phyloP scores from a whole-genome alignment of 345 rosid genomes.

The Hypericum androsaemum region DNA sequence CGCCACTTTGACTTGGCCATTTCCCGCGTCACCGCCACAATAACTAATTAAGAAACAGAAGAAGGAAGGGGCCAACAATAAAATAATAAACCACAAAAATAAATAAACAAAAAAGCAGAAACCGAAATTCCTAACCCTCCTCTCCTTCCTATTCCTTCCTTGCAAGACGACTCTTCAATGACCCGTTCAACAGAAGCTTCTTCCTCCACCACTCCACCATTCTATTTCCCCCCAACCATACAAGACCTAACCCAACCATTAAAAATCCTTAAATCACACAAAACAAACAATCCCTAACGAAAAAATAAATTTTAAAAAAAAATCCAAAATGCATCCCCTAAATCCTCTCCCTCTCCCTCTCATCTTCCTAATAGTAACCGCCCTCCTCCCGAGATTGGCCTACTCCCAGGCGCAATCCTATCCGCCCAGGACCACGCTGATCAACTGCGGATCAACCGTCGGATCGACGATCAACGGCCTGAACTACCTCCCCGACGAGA shows the following conservation, averaged over 20 bases:
- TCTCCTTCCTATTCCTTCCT: slow-evolving; percentile 37
- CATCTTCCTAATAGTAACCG: slow-evolving; percentile 8
- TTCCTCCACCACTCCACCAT: not conserved
- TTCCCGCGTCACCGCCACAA: slow-evolving; percentile 41
- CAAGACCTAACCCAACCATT: not conserved
- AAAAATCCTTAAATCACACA: too few species aligned
- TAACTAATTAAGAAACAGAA: not conserved
- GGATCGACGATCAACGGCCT: slow-evolving; percentile 33
- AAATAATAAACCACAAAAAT: too few species aligned
- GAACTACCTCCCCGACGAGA: slow-evolving; percentile 51
- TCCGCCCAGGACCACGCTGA: slow-evolving; percentile 35
- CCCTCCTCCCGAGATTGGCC: slow-evolving; percentile 25
- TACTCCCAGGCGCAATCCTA: slow-evolving; percentile 32
- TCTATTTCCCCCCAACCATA: slow-evolving; percentile 12
- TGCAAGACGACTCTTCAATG: slow-evolving; percentile 29
- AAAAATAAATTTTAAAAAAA: too few species aligned
- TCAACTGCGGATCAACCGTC: slow-evolving; percentile 60
- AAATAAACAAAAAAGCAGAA: not conserved
- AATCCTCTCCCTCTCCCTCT: slow-evolving; percentile 15
- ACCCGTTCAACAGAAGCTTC: slow-evolving; percentile 30
- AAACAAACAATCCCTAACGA: too few species aligned
- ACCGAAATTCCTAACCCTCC: slow-evolving; percentile 10
- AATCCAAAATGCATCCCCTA: slow-evolving; percentile 17
- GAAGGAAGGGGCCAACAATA: too few species aligned
- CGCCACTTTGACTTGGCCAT: slow-evolving; percentile 27